Percentiles rank a stretch among this genome's conserved stretches.
Conservation (phyloP, 768 basidiomycete species). For the Lactarius akahatsu region DNA sequence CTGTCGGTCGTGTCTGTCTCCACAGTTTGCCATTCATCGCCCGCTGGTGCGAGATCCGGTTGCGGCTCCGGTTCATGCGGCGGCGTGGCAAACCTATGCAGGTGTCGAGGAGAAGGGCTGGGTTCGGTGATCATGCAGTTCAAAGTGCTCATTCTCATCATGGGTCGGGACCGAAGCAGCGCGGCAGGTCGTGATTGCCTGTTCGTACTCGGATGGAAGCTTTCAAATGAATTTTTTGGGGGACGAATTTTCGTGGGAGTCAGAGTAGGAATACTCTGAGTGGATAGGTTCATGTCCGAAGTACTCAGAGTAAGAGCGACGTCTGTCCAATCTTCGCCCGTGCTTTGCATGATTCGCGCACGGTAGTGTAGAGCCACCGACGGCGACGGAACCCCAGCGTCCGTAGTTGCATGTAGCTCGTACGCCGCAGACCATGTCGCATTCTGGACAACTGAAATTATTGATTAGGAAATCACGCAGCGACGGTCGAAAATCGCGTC, state of each 20-base stretch:
- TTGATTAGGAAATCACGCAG: neutral
- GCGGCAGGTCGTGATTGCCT: too few relatives aligned
- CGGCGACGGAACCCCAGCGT: conserved; percentile 44
- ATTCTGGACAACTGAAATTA: conserved; percentile 46
- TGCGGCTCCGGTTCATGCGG: neutral
- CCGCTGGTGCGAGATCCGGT: neutral
- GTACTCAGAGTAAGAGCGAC: conserved; percentile 54
- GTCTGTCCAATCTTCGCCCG: conserved; percentile 61
- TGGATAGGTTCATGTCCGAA: conserved; percentile 41
- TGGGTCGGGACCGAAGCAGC: too few relatives aligned
- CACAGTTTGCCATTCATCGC: neutral
- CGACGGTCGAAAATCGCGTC: conserved; percentile 25
- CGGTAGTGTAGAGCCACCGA: conserved; percentile 53
- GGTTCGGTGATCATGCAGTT: too few relatives aligned
- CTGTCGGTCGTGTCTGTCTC: neutral
- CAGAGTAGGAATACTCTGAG: conserved; percentile 36
- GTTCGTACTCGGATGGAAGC: neutral
- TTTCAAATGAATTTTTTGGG: neutral
- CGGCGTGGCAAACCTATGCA: neutral
- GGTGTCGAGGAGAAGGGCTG: neutral
- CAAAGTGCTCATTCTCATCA: too few relatives aligned
- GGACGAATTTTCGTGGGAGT: conserved; percentile 19
- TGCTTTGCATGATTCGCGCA: conserved; percentile 51
- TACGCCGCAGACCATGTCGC: conserved; percentile 56
- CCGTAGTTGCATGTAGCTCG: conserved; percentile 53